Evolutionary conservation across 768 basidiomycete species (phyloP).

Genomic region (Suillus spraguei): DNA sequence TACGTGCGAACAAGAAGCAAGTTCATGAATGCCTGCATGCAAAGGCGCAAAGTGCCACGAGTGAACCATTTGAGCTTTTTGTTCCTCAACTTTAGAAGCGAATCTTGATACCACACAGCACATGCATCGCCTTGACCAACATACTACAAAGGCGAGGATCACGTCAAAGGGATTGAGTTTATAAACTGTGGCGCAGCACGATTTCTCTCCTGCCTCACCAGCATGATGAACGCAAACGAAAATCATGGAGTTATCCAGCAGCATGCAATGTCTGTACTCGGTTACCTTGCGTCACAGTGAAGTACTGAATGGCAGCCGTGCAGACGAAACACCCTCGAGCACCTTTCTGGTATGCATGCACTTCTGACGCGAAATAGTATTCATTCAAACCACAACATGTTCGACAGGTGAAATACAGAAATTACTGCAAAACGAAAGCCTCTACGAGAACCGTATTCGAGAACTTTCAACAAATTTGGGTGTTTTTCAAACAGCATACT

Average conservation of each 20-base stretch:
- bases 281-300: background rate
- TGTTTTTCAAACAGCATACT: conserved; percentile 32
- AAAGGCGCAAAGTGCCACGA: conserved; percentile 4
- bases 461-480: conserved; percentile 27
- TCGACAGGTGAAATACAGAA: conserved; percentile 33
- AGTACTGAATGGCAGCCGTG: conserved; percentile 1
- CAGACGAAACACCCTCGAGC: conserved; percentile 6
- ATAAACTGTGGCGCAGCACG: conserved; percentile 7
- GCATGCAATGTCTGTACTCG: conserved; percentile 4
- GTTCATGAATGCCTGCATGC: conserved; percentile 6
- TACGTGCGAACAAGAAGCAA: conserved; percentile 8
- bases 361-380: conserved; percentile 2
- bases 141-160: conserved; percentile 6
- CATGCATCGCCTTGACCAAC: conserved; percentile 8
- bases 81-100: background rate
- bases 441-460: conserved; percentile 20
- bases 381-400: background rate
- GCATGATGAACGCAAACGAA: conserved; percentile 5
- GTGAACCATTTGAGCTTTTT: background rate
- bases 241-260: conserved; percentile 4
- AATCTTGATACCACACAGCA: conserved; percentile 9
- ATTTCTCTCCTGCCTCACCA: background rate
- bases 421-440: conserved; percentile 26
- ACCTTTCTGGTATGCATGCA: conserved; percentile 10
- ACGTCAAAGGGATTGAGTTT: conserved; percentile 11